phyloP scores from a whole-genome alignment of 345 rosid species.

The Salix brachista region DNA sequence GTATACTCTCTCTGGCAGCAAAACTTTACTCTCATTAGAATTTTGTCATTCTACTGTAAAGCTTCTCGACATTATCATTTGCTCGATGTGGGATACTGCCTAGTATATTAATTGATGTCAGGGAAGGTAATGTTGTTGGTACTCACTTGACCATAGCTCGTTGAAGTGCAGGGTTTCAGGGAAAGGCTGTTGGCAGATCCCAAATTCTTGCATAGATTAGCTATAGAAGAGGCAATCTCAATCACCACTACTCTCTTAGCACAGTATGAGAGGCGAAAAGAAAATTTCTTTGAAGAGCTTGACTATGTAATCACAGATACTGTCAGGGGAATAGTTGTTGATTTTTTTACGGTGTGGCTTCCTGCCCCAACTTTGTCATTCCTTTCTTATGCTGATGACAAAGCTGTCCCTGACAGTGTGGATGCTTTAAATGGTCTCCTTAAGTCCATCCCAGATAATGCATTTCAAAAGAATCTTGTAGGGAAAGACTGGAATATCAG shows the following conservation, averaged over 20 bases:
- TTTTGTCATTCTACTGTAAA: neutral
- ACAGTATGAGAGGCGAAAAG: constrained; percentile 84
- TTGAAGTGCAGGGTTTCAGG: constrained; percentile 76
- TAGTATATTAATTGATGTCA: neutral
- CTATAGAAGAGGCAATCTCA: constrained; percentile 88
- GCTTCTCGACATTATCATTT: neutral
- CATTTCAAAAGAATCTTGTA: constrained; percentile 80
- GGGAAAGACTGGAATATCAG: constrained; percentile 75
- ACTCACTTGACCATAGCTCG: constrained; percentile 15
- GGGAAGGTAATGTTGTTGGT: constrained; percentile 2
- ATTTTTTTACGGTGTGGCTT: constrained; percentile 91
- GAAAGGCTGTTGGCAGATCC: constrained; percentile 93
- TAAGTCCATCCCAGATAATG: constrained; percentile 90
- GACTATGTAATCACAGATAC: constrained; percentile 93
- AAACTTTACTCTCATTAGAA: neutral
- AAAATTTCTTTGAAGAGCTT: constrained; percentile 80
- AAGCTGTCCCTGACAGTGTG: constrained; percentile 43
- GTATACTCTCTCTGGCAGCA: constrained; percentile 29
- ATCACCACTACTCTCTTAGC: constrained; percentile 87
- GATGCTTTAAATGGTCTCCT: constrained; percentile 66
- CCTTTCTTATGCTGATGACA: constrained; percentile 59
- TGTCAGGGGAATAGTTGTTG: constrained; percentile 69
- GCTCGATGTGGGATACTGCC: neutral
- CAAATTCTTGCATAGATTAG: constrained; percentile 80
- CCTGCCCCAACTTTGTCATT: constrained; percentile 92